Percentiles rank a stretch among this genome's conserved stretches.
Conservation (phyloP, 805 yeast genomes). For the Nakazawaea anatomiae region DNA sequence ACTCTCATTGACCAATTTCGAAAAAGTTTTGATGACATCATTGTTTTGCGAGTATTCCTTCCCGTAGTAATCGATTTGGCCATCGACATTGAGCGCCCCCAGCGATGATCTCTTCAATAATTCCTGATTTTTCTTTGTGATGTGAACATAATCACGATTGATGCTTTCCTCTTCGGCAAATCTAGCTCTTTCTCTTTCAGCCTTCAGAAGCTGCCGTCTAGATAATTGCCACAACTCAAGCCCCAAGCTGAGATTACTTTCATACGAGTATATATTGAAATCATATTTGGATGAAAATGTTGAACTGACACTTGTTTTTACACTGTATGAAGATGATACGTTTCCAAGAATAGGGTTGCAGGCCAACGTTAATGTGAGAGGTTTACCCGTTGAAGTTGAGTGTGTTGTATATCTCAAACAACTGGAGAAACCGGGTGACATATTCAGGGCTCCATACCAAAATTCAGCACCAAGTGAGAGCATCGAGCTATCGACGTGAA, state of each 20-base stretch:
- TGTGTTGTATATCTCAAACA: slow-evolving; percentile 82
- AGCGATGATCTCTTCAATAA: not conserved
- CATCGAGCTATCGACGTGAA: slow-evolving; percentile 40
- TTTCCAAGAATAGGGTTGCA: slow-evolving; percentile 89
- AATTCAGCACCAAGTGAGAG: slow-evolving; percentile 77
- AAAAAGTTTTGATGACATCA: slow-evolving; percentile 46
- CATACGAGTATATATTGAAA: slow-evolving; percentile 86
- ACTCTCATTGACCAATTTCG: slow-evolving; percentile 42
- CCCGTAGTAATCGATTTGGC: slow-evolving; percentile 12
- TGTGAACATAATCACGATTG: not conserved
- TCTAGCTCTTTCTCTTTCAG: slow-evolving; percentile 1
- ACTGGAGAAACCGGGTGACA: slow-evolving; percentile 86
- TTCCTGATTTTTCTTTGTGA: not conserved
- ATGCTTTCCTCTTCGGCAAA: not conserved
- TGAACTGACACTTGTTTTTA: slow-evolving; percentile 67
- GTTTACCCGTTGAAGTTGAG: slow-evolving; percentile 82
- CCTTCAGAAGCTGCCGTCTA: slow-evolving; percentile 12
- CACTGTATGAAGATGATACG: slow-evolving; percentile 80
- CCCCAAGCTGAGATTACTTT: slow-evolving; percentile 81
- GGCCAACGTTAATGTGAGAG: slow-evolving; percentile 80
- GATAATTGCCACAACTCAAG: slow-evolving; percentile 70
- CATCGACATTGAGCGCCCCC: not conserved
- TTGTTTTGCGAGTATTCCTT: slow-evolving; percentile 24
- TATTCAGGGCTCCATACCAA: slow-evolving; percentile 79
- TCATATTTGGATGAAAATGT: slow-evolving; percentile 82